Percentiles rank a stretch among this genome's conserved stretches.
Conservation (phyloP, 106 monocot genomes). For the Alisma plantagoaquatica region DNA sequence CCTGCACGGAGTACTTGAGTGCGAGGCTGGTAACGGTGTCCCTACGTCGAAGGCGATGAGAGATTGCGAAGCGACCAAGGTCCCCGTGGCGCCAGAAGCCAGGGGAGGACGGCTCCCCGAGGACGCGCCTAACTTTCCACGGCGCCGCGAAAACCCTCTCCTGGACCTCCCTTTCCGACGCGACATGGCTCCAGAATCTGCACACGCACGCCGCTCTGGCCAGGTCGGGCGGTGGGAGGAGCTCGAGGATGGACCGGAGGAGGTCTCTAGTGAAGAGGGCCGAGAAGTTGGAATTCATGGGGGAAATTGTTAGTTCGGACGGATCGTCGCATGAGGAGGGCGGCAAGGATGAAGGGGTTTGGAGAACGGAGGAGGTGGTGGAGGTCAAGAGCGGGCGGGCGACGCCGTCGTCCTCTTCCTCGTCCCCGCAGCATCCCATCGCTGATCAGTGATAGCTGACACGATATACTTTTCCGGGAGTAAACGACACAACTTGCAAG, state of each 20-base stretch:
- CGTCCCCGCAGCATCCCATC: constrained; percentile 29
- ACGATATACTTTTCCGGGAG: too few relatives aligned
- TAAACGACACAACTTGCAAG: too few relatives aligned
- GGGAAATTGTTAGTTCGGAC: too few relatives aligned
- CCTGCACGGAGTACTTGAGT: constrained; percentile 87
- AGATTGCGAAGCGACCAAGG: constrained; percentile 67
- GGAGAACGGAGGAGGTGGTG: background rate
- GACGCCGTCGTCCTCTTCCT: constrained; percentile 8
- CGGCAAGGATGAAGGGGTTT: background rate
- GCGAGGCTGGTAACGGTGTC: constrained; percentile 73
- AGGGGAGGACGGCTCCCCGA: constrained; percentile 54
- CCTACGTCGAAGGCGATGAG: constrained; percentile 47
- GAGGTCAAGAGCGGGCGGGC: background rate
- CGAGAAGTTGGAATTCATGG: constrained; percentile 37
- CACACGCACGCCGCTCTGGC: constrained; percentile 80
- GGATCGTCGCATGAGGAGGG: too few relatives aligned
- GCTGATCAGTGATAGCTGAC: too few relatives aligned
- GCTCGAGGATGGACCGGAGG: constrained; percentile 53
- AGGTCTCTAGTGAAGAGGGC: constrained; percentile 35
- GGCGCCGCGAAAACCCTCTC: constrained; percentile 54
- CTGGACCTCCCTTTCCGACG: constrained; percentile 46
- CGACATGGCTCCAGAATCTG: constrained; percentile 53
- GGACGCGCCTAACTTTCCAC: constrained; percentile 40
- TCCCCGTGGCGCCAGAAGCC: constrained; percentile 62
- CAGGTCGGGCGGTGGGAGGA: constrained; percentile 52